Evolutionary conservation across 768 basidiomycete species (phyloP), one percentile per base, ranked within the genome.

Genomic region (Pleurotus tuber-regium): DNA sequence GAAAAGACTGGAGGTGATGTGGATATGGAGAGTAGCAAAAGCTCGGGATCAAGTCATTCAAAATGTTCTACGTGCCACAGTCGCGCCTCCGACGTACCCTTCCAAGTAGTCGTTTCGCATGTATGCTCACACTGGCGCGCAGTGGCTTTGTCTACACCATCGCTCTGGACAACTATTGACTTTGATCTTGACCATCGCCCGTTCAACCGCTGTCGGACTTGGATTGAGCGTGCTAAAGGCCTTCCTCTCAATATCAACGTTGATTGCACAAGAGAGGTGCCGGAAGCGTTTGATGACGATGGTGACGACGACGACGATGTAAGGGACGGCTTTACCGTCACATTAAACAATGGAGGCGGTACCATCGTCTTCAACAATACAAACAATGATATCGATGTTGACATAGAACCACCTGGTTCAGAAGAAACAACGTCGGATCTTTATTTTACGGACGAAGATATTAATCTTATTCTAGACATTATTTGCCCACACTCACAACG

Each of bases 161-260:
- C 58, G 1, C 53, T 70, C 31, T 70, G 69, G 70, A 62, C 61
- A 9, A 25, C 16, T 4, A 51, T 58, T 29, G 21, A 24, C 21
- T 52, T 58, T 40, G 18, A 28, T 38, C 12, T 21, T 21, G 54
- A 54, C 30, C 70, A 63, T 21, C 65, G 70, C 2, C 75, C 76
- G 1, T 75, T 77, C 49, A 75, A 76, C 8, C 70, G 66, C 47
- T 72, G 77, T 3, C 58, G 61, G 38, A 63, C 61, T 9, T 79
- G 77, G 58, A 64, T 89, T 46, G 66, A 76, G 36, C 78, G 86
- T 35, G 74, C 84, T 23, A 76, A 79, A 55, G 69, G 68, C 2
- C 71, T 77, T 4, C 81, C 82, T 11, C 68, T 89, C 47, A 70
- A 75, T 24, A 76, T 89, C 54, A 63, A 57, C 24, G 71, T 87